phyloP scores from a whole-genome alignment of 2,329 filamentous ascomycete species.

The Venturia asperata region DNA sequence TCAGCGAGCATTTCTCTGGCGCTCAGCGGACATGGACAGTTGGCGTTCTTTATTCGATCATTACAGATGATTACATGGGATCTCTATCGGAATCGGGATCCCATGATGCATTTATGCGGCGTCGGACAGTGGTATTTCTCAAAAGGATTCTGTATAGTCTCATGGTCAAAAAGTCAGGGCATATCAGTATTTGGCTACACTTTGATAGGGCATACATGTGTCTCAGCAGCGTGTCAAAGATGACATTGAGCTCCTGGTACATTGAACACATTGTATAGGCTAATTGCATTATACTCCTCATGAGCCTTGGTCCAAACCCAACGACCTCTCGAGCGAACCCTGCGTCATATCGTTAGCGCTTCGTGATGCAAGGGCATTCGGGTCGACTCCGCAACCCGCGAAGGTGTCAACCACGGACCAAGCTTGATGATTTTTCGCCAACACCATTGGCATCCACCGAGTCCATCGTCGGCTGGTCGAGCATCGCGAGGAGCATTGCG shows the following conservation, averaged over 20 bases:
- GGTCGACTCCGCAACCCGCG: too few relatives aligned
- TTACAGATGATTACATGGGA: too few relatives aligned
- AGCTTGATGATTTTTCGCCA: too few relatives aligned
- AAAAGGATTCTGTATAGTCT: not conserved
- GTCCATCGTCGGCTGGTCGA: too few relatives aligned
- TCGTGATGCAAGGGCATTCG: not conserved
- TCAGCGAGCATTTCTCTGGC: not conserved
- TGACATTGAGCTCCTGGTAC: not conserved
- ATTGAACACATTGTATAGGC: too few relatives aligned
- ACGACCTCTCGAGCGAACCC: not conserved
- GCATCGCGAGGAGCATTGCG: too few relatives aligned
- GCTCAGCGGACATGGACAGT: not conserved
- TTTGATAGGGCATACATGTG: not conserved
- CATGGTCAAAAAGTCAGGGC: not conserved
- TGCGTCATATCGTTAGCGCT: not conserved
- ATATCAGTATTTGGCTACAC: not conserved
- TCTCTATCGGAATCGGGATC: not conserved
- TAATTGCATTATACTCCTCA: too few relatives aligned
- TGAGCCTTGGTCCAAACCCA: too few relatives aligned
- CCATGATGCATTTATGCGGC: slow-evolving; percentile 4
- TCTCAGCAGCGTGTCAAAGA: not conserved
- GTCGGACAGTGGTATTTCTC: not conserved
- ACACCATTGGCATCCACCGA: too few relatives aligned
- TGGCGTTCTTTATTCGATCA: not conserved
- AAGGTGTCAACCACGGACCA: too few relatives aligned